A percentile compares a stretch with the other conserved stretches of the same genome.
Conservation (phyloP, 495 filamentous ascomycete species). For the Trypethelium eluteriae region DNA sequence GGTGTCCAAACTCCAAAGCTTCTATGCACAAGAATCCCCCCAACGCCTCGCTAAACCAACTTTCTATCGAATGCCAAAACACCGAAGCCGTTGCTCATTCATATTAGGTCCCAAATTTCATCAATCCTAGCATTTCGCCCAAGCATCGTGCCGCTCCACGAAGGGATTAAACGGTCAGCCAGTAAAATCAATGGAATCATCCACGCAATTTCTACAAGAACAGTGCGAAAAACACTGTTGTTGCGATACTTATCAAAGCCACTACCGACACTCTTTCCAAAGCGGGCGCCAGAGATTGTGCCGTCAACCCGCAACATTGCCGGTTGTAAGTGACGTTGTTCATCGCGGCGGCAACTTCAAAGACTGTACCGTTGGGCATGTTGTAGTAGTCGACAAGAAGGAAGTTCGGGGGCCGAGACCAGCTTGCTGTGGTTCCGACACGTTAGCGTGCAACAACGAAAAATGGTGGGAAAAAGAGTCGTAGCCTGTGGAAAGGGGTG, state of each 20-base stretch:
- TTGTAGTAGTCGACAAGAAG: slow-evolving; percentile 81
- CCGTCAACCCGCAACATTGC: slow-evolving; percentile 58
- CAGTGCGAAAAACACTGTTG: neutral
- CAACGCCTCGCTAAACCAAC: neutral
- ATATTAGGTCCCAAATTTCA: neutral
- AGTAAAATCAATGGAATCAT: neutral
- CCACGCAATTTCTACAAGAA: neutral
- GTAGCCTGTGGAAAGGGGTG: slow-evolving; percentile 9
- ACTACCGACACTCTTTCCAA: neutral
- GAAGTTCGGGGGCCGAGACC: slow-evolving; percentile 72
- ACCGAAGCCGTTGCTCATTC: neutral
- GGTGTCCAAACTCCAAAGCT: neutral
- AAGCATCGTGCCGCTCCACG: neutral
- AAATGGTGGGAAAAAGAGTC: neutral
- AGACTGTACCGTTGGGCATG: slow-evolving; percentile 65
- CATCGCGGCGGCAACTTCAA: slow-evolving; percentile 75
- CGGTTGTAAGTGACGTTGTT: slow-evolving; percentile 79
- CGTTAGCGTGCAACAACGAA: slow-evolving; percentile 10
- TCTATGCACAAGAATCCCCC: neutral
- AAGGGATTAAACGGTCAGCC: no score
- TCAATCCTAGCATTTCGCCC: neutral
- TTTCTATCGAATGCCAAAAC: neutral
- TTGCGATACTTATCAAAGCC: neutral
- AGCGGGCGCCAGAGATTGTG: neutral
- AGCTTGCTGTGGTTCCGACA: slow-evolving; percentile 37